Evolutionary conservation across 1,284 basidiomycete species (phyloP).

Genomic region (Ganoderma multipileum): DNA sequence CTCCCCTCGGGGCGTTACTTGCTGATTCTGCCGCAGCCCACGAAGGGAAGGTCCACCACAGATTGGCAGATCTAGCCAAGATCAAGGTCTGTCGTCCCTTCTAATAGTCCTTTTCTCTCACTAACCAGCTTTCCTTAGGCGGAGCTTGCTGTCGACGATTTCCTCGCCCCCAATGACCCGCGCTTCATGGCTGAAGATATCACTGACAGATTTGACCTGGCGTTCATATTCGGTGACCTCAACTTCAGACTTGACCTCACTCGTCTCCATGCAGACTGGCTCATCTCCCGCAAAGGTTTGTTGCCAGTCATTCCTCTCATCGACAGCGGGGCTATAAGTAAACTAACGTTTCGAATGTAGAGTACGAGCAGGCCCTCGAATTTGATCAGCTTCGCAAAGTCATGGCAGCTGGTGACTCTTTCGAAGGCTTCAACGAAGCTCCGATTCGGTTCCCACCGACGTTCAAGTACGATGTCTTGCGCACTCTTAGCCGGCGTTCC

Average conservation of each 20-base stretch:
- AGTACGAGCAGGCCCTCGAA: conserved; percentile 73
- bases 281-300: conserved; percentile 45
- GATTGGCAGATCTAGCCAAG: conserved; percentile 75
- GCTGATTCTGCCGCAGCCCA: conserved; percentile 59
- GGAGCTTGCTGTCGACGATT: conserved; percentile 71
- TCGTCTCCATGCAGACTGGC: conserved; percentile 76
- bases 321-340: too few relatives aligned
- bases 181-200: conserved; percentile 74
- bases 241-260: conserved; percentile 81
- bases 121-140: conserved; percentile 45
- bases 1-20: background rate
- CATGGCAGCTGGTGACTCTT: conserved; percentile 67
- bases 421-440: conserved; percentile 76
- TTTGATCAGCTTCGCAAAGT: conserved; percentile 83
- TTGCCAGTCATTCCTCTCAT: too few relatives aligned
- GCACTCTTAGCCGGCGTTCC: conserved; percentile 54
- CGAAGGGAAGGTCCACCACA: conserved; percentile 71
- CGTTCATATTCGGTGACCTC: conserved; percentile 84
- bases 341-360: conserved; percentile 42
- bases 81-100: conserved; percentile 62
- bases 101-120: too few relatives aligned
- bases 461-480: conserved; percentile 83
- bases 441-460: conserved; percentile 80
- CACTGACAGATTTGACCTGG: conserved; percentile 84
- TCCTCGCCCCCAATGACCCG: conserved; percentile 67